Conservation (phyloP, 495 filamentous ascomycete genomes). For the Tricharina praecox region DNA sequence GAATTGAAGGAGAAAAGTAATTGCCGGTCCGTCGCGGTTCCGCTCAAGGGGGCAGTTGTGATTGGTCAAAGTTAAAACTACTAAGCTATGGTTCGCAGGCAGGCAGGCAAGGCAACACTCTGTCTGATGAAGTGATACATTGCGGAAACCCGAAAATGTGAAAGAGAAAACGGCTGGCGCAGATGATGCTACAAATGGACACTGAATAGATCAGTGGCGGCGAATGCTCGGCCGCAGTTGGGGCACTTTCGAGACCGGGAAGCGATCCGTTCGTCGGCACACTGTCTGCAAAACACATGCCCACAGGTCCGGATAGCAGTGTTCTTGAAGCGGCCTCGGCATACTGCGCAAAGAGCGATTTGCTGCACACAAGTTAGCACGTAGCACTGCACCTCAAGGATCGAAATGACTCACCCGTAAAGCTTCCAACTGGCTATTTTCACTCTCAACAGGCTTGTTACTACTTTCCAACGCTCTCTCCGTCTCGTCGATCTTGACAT, state of each 20-base stretch:
- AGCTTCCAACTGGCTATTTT: constrained; percentile 25
- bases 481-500: constrained; percentile 25
- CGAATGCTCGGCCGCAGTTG: constrained; percentile 77
- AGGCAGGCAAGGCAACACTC: no score
- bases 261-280: constrained; percentile 66
- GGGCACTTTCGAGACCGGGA: constrained; percentile 91
- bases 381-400: constrained; percentile 9
- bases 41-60: no score
- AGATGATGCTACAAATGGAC: constrained; percentile 34
- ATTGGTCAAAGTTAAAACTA: no score
- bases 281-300: constrained; percentile 86
- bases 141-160: no score
- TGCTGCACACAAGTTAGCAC: constrained; percentile 43
- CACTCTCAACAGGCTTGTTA: constrained; percentile 23
- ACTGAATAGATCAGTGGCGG: constrained; percentile 67
- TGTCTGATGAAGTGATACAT: no score
- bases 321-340: constrained; percentile 79
- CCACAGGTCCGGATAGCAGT: constrained; percentile 83
- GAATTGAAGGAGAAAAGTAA: no score
- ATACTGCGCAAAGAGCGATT: constrained; percentile 78
- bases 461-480: constrained; percentile 19
- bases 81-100: no score
- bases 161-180: no score
- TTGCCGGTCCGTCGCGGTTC: no score
- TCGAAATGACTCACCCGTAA: constrained; percentile 17